Percentiles rank a stretch among this genome's conserved stretches.
Evolutionary conservation across 495 filamentous ascomycete species (phyloP).

Genomic region (Glonium stellatum): DNA sequence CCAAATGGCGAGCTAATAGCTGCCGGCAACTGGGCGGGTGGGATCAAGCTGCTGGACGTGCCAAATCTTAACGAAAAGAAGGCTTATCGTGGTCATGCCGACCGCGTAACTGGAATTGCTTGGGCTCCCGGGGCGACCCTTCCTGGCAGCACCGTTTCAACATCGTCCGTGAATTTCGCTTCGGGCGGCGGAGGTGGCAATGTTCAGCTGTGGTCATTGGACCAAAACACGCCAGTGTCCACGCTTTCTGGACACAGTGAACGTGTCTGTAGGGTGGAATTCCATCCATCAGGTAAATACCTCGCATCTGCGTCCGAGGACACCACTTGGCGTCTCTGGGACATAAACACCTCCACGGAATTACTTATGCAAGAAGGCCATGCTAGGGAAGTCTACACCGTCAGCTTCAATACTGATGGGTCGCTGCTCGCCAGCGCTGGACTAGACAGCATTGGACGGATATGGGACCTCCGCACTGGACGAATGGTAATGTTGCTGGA

Average conservation of each 20-base stretch:
- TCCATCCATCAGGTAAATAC: conserved; percentile 87
- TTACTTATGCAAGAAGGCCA: conserved; percentile 91
- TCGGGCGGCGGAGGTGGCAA: conserved; percentile 87
- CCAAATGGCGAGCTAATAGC: conserved; percentile 79
- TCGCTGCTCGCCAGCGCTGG: conserved; percentile 85
- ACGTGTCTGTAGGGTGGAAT: conserved; percentile 84
- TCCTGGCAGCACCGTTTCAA: conserved; percentile 57
- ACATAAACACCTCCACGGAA: conserved; percentile 75
- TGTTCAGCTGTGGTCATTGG: conserved; percentile 84
- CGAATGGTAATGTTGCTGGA: conserved; percentile 94
- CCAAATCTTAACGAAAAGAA: conserved; percentile 71
- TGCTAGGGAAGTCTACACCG: conserved; percentile 80
- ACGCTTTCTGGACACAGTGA: conserved; percentile 81
- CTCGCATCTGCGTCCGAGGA: conserved; percentile 92
- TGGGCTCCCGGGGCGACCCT: conserved; percentile 87
- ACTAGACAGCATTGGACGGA: conserved; percentile 84
- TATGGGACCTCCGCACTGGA: conserved; percentile 95
- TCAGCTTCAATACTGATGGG: conserved; percentile 84
- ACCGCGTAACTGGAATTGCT: conserved; percentile 78
- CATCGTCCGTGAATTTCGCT: conserved; percentile 73
- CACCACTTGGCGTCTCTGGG: conserved; percentile 96
- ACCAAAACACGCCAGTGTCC: conserved; percentile 70
- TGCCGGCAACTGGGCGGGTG: conserved; percentile 84
- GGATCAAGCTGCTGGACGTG: conserved; percentile 75
- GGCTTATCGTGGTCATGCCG: conserved; percentile 64